Conservation (phyloP, 2,329 filamentous ascomycete species). For the Saccharata proteae region DNA sequence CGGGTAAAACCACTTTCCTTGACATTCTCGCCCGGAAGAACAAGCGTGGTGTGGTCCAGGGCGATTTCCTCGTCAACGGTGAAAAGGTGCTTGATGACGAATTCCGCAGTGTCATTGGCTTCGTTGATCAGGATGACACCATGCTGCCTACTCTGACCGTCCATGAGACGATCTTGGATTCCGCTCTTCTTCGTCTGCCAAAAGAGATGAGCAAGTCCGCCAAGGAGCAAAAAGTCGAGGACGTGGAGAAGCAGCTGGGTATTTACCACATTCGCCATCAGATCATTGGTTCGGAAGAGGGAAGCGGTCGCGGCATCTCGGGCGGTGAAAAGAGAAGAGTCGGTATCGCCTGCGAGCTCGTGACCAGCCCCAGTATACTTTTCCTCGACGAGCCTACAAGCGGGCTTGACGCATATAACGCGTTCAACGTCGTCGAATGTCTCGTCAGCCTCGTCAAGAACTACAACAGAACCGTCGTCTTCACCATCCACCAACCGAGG, state of each 20-base stretch:
- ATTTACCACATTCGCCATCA: conserved; percentile 92
- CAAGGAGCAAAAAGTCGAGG: conserved; percentile 85
- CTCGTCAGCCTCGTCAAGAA: conserved; percentile 88
- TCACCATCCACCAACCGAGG: conserved; percentile 95
- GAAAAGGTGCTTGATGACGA: conserved; percentile 75
- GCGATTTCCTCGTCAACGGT: conserved; percentile 86
- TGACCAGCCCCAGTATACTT: conserved; percentile 92
- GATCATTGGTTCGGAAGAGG: conserved; percentile 90
- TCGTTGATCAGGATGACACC: conserved; percentile 96
- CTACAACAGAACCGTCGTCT: conserved; percentile 93
- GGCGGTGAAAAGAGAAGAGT: conserved; percentile 94
- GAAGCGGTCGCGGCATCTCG: conserved; percentile 86
- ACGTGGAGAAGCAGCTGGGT: conserved; percentile 91
- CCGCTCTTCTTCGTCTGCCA: conserved; percentile 81
- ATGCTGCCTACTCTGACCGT: conserved; percentile 93
- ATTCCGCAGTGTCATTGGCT: conserved; percentile 86
- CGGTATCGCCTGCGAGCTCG: conserved; percentile 92
- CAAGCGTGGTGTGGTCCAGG: conserved; percentile 67
- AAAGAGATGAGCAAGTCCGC: conserved; percentile 74
- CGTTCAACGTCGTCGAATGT: conserved; percentile 95
- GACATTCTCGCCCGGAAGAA: conserved; percentile 96
- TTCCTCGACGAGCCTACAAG: conserved; percentile 97
- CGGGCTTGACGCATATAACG: conserved; percentile 90
- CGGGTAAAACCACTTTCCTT: conserved; percentile 92
- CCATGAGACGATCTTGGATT: conserved; percentile 93